phyloP scores from a whole-genome alignment of 495 filamentous ascomycete species.

The Talaromyces nanjingensis region DNA sequence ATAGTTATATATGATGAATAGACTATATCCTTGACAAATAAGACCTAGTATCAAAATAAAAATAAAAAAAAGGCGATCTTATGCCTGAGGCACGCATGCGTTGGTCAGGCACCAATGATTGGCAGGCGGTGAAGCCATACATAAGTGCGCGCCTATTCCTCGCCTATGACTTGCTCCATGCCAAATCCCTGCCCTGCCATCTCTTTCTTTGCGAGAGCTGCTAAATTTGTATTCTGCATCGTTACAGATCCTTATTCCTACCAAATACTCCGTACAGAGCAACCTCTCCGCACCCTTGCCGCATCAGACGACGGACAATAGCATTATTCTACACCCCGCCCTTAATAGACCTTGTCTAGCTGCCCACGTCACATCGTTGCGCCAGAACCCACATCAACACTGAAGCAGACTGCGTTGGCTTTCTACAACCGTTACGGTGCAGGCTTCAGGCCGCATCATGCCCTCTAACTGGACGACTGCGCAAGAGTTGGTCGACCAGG shows the following conservation, averaged over 20 bases:
- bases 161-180: slow-evolving; percentile 4
- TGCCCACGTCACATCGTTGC: slow-evolving; percentile 6
- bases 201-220: not conserved
- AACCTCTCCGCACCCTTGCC: not conserved
- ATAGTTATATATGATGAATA: not conserved
- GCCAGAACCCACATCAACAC: not conserved
- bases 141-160: slow-evolving; percentile 6
- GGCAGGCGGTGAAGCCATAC: slow-evolving; percentile 8
- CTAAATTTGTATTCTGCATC: not conserved
- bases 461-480: not conserved
- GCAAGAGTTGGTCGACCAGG: not conserved
- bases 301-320: not conserved
- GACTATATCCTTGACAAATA: not conserved
- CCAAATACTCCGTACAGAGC: not conserved
- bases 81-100: not conserved
- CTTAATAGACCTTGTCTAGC: too few relatives aligned
- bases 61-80: not conserved
- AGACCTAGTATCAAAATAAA: not conserved
- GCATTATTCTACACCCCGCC: slow-evolving; percentile 4
- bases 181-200: not conserved
- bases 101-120: slow-evolving; percentile 5
- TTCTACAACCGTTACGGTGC: not conserved
- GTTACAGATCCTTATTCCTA: not conserved
- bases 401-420: not conserved
- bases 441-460: slow-evolving; percentile 2